Evolutionary conservation across 805 yeast genomes (phyloP).

Genomic region (Candida sanyiensis): DNA sequence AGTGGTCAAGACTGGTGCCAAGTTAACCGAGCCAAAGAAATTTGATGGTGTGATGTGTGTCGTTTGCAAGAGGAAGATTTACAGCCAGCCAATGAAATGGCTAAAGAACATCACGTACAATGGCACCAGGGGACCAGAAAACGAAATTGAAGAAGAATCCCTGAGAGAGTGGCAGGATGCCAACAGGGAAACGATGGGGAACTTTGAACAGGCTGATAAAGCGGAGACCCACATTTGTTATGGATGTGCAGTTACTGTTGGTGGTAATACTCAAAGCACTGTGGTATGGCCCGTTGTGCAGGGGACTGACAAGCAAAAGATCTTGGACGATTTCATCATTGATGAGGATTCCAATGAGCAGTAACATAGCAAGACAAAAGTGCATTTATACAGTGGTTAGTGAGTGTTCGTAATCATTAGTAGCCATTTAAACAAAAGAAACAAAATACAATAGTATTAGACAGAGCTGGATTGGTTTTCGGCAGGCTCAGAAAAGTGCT

Average conservation of each 20-base stretch:
- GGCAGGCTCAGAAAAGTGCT: background rate
- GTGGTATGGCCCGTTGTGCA: slow-evolving; percentile 36
- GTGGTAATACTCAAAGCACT: slow-evolving; percentile 33
- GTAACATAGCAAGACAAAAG: too few species aligned
- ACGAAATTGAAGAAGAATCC: slow-evolving; percentile 36
- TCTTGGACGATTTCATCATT: slow-evolving; percentile 45
- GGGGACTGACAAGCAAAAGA: slow-evolving; percentile 29
- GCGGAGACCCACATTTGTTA: slow-evolving; percentile 50
- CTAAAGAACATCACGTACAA: slow-evolving; percentile 59
- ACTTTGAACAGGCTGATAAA: slow-evolving; percentile 10
- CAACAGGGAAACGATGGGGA: slow-evolving; percentile 18
- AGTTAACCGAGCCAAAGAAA: slow-evolving; percentile 47
- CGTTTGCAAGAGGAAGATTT: slow-evolving; percentile 51
- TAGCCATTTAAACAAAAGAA: too few species aligned
- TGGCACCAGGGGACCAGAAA: slow-evolving; percentile 43
- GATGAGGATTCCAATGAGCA: slow-evolving; percentile 35
- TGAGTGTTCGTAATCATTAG: too few species aligned
- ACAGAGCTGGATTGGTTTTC: background rate
- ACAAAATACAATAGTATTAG: too few species aligned
- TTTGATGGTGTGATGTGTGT: slow-evolving; percentile 36
- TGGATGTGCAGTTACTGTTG: slow-evolving; percentile 66
- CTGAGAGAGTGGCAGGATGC: slow-evolving; percentile 30
- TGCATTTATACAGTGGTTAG: too few species aligned
- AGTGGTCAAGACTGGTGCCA: slow-evolving; percentile 83
- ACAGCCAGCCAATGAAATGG: slow-evolving; percentile 61